phyloP scores from a whole-genome alignment of 768 basidiomycete species.

The Lyophyllum semitale region DNA sequence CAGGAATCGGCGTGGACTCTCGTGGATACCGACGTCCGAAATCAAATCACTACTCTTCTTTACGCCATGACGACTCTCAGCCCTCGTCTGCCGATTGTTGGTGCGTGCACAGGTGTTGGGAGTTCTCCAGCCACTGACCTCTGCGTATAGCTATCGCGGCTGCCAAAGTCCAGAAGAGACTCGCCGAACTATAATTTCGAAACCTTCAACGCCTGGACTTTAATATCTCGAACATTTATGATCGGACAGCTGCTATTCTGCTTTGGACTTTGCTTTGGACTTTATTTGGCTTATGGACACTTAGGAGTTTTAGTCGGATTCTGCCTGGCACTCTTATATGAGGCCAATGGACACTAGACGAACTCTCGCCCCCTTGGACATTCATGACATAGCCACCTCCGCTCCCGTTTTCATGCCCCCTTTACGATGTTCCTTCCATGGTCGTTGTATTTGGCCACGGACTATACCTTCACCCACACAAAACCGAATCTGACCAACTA shows the following conservation, averaged over 20 bases:
- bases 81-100: conserved; percentile 60
- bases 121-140: neutral
- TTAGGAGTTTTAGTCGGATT: conserved; percentile 21
- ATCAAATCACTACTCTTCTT: conserved; percentile 60
- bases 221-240: conserved; percentile 11
- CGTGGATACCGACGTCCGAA: conserved; percentile 59
- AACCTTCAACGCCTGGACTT: conserved; percentile 3
- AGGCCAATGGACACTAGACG: conserved; percentile 22
- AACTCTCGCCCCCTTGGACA: conserved; percentile 21
- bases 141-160: conserved; percentile 34
- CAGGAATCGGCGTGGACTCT: conserved; percentile 67
- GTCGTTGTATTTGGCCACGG: conserved; percentile 2
- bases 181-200: conserved; percentile 27
- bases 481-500: conserved; percentile 5
- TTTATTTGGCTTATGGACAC: conserved; percentile 18
- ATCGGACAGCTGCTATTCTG: conserved; percentile 7
- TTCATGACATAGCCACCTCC: conserved; percentile 10
- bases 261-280: conserved; percentile 14
- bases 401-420: conserved; percentile 1
- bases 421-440: conserved; percentile 5
- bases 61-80: conserved; percentile 67
- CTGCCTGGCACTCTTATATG: conserved; percentile 15
- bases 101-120: conserved; percentile 23
- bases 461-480: conserved; percentile 6
- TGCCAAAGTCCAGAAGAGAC: conserved; percentile 43